Base-by-base conservation (phyloP, 2,329 filamentous ascomycete species). In the Clarireedia sp. region DNA sequence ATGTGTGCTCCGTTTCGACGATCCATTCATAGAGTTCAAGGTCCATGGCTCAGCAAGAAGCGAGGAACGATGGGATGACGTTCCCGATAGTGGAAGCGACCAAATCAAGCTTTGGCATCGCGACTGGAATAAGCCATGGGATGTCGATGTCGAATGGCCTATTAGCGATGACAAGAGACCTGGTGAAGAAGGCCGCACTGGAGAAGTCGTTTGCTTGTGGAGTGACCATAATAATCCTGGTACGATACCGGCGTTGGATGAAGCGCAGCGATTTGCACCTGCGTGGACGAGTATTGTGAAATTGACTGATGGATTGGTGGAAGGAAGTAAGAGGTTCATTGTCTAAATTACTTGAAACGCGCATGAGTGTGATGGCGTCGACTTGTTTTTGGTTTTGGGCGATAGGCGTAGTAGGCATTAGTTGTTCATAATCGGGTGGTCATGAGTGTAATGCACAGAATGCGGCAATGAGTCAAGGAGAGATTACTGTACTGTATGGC, bases 71-170 rank as follows among this genome's bases (percentile, higher is more conserved):
- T 89, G 64, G 68, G 80, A 84, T 17, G 73, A 78, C 44, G 78
- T 82, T 5, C 80, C 83, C 0, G 75, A 81, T 7, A 75, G 77
- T 12, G 88, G 87, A 1, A 77, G 87, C 55, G 77, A 76, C 43
- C 81, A 86, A 58, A 77, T 96, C 52, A 80, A 86, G 57, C 78
- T 97, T 10, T 96, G 91, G 86, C 87, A 88, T 61, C 79, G 94
- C 36, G 81, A 85, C 37, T 96, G 89, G 85, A 79, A 83, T 48
- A 81, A 82, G 26, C 78, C 79, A 3, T 96, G 91, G 89, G 78
- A 78, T 16, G 85, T 70, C 3, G 82, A 88, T 63, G 78, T 94
- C 2, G 76, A 80, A 54, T 90, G 86, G 85, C 61, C 62, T 1
- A 57, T 63, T 5, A 63, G 54, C 3, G 65, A 64, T 23, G 59